Evolutionary conservation across 2,329 filamentous ascomycete genomes (phyloP).

Genomic region (Bisporella sp.): DNA sequence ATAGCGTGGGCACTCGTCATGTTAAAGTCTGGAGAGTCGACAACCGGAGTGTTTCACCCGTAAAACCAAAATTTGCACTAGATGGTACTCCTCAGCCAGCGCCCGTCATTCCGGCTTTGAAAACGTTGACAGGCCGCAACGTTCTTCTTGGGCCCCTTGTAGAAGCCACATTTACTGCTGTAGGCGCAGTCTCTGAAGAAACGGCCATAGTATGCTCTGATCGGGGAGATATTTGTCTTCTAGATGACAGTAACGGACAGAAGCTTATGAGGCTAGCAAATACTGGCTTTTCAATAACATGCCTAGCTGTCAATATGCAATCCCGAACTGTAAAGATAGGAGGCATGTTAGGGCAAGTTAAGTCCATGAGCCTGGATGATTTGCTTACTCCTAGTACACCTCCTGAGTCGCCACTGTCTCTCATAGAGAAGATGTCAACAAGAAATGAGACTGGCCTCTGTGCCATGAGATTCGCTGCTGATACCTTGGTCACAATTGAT

Average conservation of each 20-base stretch:
- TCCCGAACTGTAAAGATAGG: slow-evolving; percentile 29
- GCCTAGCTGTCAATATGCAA: slow-evolving; percentile 30
- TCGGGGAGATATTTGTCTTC: slow-evolving; percentile 80
- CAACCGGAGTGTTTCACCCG: slow-evolving; percentile 48
- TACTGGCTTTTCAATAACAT: slow-evolving; percentile 52
- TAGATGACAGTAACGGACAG: slow-evolving; percentile 67
- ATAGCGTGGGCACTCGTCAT: slow-evolving; percentile 71
- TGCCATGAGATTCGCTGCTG: slow-evolving; percentile 61
- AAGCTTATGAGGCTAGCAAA: slow-evolving; percentile 61
- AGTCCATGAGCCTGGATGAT: slow-evolving; percentile 43
- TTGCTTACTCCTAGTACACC: slow-evolving; percentile 23
- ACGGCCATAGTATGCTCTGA: slow-evolving; percentile 83
- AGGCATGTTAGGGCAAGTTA: slow-evolving; percentile 33
- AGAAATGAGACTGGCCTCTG: slow-evolving; percentile 37
- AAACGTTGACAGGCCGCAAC: slow-evolving; percentile 78
- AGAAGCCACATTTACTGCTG: slow-evolving; percentile 78
- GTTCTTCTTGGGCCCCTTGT: slow-evolving; percentile 75
- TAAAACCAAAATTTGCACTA: slow-evolving; percentile 49
- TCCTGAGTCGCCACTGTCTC: slow-evolving; percentile 23
- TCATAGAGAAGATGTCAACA: slow-evolving; percentile 8
- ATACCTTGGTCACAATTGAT: slow-evolving; percentile 70
- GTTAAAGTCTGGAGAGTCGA: slow-evolving; percentile 91
- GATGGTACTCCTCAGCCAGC: slow-evolving; percentile 33
- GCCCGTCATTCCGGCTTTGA: slow-evolving; percentile 41
- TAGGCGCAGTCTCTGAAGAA: slow-evolving; percentile 62